Evolutionary conservation across 331 rosid species (phyloP), one percentile per base, ranked within the genome.

Genomic region (Quercus lobata): DNA sequence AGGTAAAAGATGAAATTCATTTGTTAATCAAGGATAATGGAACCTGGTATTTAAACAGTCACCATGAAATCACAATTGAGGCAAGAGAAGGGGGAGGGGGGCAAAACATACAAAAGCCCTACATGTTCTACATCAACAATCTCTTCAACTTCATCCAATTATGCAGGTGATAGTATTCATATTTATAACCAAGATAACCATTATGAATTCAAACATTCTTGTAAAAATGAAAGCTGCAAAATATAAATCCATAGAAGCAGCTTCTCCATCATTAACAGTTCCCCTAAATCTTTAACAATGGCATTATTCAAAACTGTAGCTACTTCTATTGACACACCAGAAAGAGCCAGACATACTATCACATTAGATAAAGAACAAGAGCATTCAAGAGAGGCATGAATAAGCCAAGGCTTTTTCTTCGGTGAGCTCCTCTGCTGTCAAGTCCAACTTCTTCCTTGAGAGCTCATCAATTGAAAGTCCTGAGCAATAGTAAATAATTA

Each of bases 371-470:
- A 72, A 17, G 80, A 69, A 66, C 17, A 27, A 69, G 69, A 60
- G 27, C 21, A 77, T 69, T 82, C 82, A 92, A 8, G 95, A 86
- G 80, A 94, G 96, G 92, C 98, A 94, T 14, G 98, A 92, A 84
- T 94, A 89, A 29, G 99, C 99, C 87, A 96, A 83, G 5, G 85
- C 92, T 87, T 96, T 96, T 37, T 96, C 99, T 92, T 96, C 98
- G 0, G 91, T 82, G 22, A 96, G 94, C 88, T 96, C 98, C 37
- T 86, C 92, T 0, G 94, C 94, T 0, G 98, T 96, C 81, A 82
- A 80, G 63, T 90, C 97, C 91, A 96, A 69, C 84, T 96, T 96
- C 85, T 93, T 90, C 97, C 97, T 90, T 6, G 99, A 96, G 70
- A 86, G 88, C 83, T 90, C 99, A 29, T 96, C 97, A 72, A 96